phyloP scores from a whole-genome alignment of 257 asterid species.

The Solanum chmielewskii region DNA sequence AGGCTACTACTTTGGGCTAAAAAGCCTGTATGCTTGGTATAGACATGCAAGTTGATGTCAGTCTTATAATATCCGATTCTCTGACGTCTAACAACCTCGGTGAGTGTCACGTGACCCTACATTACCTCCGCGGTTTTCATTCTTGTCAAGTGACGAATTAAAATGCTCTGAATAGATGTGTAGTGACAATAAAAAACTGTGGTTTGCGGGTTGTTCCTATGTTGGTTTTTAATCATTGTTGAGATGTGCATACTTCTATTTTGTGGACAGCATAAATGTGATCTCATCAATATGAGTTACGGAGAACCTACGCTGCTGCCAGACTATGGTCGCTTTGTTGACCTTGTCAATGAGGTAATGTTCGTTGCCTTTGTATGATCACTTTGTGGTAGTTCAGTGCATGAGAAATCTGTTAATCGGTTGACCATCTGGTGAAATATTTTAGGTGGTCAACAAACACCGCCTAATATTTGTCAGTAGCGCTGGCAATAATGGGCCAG shows the following conservation, averaged over 20 bases:
- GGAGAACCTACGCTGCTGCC: constrained; percentile 90
- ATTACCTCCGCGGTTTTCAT: not conserved
- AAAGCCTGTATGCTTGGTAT: not conserved
- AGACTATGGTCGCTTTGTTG: constrained; percentile 96
- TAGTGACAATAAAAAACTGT: not conserved
- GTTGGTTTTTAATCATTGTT: not conserved
- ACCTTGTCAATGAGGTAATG: constrained; percentile 82
- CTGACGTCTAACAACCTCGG: not conserved
- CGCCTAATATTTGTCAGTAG: constrained; percentile 80
- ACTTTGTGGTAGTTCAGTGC: constrained; percentile 3
- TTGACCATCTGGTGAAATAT: constrained; percentile 1
- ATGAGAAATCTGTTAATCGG: not conserved
- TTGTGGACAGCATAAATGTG: constrained; percentile 82
- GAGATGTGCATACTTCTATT: not conserved
- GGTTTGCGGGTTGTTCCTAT: not conserved
- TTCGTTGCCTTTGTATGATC: constrained; percentile 5
- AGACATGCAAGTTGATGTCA: not conserved
- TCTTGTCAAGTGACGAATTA: not conserved
- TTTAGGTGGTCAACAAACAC: constrained; percentile 86
- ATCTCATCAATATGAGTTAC: constrained; percentile 95
- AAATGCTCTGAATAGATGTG: not conserved
- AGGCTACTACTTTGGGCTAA: not conserved
- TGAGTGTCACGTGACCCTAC: not conserved
- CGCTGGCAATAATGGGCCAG: constrained; percentile 96
- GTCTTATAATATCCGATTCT: not conserved